Evolutionary conservation across 1,284 basidiomycete genomes (phyloP), one percentile per base, ranked within the genome.

Genomic region (Trichosporon ovoides): DNA sequence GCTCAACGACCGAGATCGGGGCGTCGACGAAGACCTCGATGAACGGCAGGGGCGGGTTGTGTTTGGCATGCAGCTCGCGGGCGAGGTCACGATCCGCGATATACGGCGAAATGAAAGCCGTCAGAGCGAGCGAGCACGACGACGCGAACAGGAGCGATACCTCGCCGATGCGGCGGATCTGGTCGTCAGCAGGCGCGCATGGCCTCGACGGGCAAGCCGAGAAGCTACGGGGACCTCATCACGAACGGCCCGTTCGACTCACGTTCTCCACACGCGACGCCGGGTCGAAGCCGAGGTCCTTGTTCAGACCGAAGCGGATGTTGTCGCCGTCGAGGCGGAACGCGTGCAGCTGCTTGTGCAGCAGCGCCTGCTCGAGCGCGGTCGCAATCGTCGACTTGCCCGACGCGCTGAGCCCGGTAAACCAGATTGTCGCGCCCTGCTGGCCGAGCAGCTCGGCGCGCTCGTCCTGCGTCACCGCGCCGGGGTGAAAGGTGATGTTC

Each of bases 31-130:
- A 99, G 28, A 98, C 93, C 77, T 97, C 95, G 66, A 99, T 77
- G 77, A 99, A 98, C 37, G 86, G 85, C 46, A 98, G 75, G 31
- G 70, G 64, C 16, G 75, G 68, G 34, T 68, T 74, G 58, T 82
- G 79, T 22, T 84, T 80, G 61, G 84, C 81, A 78, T 99, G 95
- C 38, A 98, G 82, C 64, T 87, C 81, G 55, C 96, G 85, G 24
- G 91, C 96, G 59, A 89, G 77, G 18, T 85, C 82, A 50, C 95
- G 86, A 80, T 99, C 96, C 4, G 86, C 84, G 50, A 85, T 83
- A 77, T 93, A 98, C n/a, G 96, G 96, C 7, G 94, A 97, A 78
- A 99, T 99, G 81, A 99, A 99, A 28, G 95, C 94, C 9, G 96
- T 96, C 72, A 97, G 83, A 20, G 89, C 83, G 67, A 97, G 83